Conservation (phyloP, 371 early-diverging fungal genomes). For the Basidiobolus meristosporus region DNA sequence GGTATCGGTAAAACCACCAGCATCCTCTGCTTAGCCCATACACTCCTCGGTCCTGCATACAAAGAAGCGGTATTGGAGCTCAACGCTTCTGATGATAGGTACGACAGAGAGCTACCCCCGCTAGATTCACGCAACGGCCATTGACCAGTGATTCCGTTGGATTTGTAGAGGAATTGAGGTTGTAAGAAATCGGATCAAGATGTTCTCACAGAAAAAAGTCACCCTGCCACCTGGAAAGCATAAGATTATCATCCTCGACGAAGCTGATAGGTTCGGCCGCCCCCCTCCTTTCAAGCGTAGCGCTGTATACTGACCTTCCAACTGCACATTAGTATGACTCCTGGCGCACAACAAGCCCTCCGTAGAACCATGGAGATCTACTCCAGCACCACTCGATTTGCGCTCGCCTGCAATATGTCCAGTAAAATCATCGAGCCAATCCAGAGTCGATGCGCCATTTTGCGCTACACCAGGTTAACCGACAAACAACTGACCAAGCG, state of each 20-base stretch:
- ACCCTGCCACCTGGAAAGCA: constrained; percentile 74
- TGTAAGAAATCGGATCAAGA: constrained; percentile 92
- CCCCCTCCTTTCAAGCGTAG: background rate
- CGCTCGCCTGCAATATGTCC: constrained; percentile 93
- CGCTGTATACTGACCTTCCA: background rate
- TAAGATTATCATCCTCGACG: constrained; percentile 96
- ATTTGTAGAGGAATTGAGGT: constrained; percentile 85
- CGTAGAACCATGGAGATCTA: constrained; percentile 96
- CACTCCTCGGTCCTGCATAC: constrained; percentile 58
- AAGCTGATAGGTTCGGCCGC: constrained; percentile 64
- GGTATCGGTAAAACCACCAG: constrained; percentile 99
- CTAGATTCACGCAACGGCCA: background rate
- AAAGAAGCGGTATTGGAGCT: constrained; percentile 88
- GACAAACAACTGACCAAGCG: constrained; percentile 59
- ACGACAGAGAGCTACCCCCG: constrained; percentile 3
- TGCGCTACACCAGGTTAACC: constrained; percentile 67
- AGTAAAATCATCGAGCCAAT: constrained; percentile 98
- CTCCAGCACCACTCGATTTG: constrained; percentile 89
- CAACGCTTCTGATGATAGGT: constrained; percentile 98
- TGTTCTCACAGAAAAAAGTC: constrained; percentile 95
- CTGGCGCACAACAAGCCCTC: constrained; percentile 91
- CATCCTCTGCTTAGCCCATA: constrained; percentile 79
- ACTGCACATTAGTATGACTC: constrained; percentile 46
- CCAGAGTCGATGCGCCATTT: constrained; percentile 92
- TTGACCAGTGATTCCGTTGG: background rate